Percentiles rank a stretch among this genome's conserved stretches.
Conservation (phyloP, 1,284 basidiomycete genomes). For the Fomes fomentarius region DNA sequence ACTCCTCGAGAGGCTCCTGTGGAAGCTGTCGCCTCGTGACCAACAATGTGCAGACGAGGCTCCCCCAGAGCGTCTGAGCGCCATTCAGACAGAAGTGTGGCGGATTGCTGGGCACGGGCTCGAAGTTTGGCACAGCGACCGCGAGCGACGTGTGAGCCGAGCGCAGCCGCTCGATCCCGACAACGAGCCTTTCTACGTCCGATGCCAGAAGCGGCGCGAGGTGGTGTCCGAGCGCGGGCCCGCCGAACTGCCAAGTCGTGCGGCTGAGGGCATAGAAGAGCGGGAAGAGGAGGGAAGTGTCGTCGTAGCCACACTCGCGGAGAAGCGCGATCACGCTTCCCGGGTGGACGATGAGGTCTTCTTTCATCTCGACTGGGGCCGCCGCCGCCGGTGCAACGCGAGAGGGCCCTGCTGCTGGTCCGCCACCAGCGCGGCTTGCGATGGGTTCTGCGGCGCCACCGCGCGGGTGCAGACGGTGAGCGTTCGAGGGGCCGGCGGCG, state of each 20-base stretch:
- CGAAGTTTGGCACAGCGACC: conserved; percentile 1
- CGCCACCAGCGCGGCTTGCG: too few relatives aligned
- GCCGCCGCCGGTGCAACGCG: too few relatives aligned
- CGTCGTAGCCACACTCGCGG: conserved; percentile 26
- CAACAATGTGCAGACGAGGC: not conserved
- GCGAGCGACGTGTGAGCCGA: conserved; percentile 8
- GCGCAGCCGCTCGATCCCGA: conserved; percentile 31
- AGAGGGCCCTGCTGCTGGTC: not conserved
- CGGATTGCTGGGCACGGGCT: not conserved
- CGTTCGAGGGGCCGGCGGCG: not conserved
- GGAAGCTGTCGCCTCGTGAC: not conserved
- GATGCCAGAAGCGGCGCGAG: conserved; percentile 28
- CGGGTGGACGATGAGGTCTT: conserved; percentile 31
- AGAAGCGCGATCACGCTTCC: conserved; percentile 33
- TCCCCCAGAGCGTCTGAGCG: conserved; percentile 9
- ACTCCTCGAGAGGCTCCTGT: conserved; percentile 19
- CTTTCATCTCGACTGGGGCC: not conserved
- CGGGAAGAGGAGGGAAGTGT: conserved; percentile 25
- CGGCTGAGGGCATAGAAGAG: conserved; percentile 34
- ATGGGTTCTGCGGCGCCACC: not conserved
- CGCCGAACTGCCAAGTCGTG: conserved; percentile 29
- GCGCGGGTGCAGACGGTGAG: not conserved
- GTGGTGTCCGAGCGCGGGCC: conserved; percentile 25
- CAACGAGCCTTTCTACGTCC: conserved; percentile 32
- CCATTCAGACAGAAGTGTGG: conserved; percentile 9